A percentile compares a stretch with the other conserved stretches of the same genome.
phyloP scores from a whole-genome alignment of 2,329 filamentous ascomycete genomes.

The Verticillium tricorpus region DNA sequence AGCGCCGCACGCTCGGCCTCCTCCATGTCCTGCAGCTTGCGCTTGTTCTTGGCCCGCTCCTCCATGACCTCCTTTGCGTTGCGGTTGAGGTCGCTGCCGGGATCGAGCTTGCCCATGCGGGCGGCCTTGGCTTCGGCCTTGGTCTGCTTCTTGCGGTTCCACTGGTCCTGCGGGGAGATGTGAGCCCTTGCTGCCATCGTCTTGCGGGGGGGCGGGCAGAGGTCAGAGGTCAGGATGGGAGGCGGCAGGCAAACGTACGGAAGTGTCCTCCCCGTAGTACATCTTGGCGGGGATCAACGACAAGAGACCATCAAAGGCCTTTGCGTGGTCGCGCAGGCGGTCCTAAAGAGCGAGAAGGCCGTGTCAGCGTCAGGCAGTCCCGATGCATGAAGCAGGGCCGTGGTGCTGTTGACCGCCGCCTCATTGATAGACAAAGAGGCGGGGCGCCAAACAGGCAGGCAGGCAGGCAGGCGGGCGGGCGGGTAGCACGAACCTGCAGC shows the following conservation, averaged over 20 bases:
- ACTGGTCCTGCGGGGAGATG: slow-evolving; percentile 66
- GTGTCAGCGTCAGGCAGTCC: neutral
- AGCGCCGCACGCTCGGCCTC: slow-evolving; percentile 30
- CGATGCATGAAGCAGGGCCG: neutral
- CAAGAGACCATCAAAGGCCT: slow-evolving; percentile 81
- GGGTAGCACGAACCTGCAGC: slow-evolving; percentile 37
- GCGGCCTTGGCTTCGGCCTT: slow-evolving; percentile 81
- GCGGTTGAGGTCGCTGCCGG: slow-evolving; percentile 73
- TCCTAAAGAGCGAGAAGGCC: slow-evolving; percentile 4
- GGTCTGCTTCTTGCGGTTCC: slow-evolving; percentile 92
- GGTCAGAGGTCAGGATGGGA: neutral
- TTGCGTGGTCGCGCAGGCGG: slow-evolving; percentile 39
- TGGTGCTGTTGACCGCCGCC: slow-evolving; percentile 5
- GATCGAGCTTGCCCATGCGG: slow-evolving; percentile 85
- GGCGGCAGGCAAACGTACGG: slow-evolving; percentile 52
- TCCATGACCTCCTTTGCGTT: slow-evolving; percentile 92
- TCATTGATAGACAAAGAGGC: slow-evolving; percentile 4
- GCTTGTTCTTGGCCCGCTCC: slow-evolving; percentile 70
- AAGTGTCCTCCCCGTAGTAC: slow-evolving; percentile 84
- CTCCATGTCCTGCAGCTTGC: slow-evolving; percentile 66
- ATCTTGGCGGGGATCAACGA: slow-evolving; percentile 86
- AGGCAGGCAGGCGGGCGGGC: slow-evolving; percentile 16
- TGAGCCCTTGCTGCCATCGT: neutral
- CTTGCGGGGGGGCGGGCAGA: neutral
- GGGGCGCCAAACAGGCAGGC: slow-evolving; percentile 4